A percentile compares a stretch with the other conserved stretches of the same genome.
These are phyloP conservation scores for Hypoxylon sp. DNA, from an alignment of 2,329 filamentous ascomycete genomes.

Conservation along the genomic window DNA sequence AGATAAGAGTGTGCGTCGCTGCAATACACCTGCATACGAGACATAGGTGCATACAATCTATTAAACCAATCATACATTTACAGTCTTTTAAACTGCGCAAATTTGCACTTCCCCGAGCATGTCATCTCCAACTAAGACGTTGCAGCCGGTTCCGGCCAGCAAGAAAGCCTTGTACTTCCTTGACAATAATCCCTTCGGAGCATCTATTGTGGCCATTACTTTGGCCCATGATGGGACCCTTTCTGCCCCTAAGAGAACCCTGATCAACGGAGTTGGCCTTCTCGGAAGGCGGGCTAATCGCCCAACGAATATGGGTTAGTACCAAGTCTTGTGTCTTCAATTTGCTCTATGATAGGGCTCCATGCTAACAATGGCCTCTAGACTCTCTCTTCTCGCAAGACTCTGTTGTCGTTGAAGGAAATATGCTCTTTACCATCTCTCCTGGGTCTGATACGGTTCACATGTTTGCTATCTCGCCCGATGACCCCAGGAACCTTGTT, in stretches of 20 bases:
- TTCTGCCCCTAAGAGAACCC: slow-evolving; percentile 15
- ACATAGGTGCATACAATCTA: background rate
- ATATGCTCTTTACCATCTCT: slow-evolving; percentile 56
- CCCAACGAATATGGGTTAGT: slow-evolving; percentile 1
- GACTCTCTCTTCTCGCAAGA: slow-evolving; percentile 42
- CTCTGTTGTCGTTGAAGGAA: slow-evolving; percentile 39
- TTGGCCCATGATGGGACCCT: slow-evolving; percentile 20
- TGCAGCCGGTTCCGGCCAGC: slow-evolving; percentile 3
- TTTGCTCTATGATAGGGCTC: background rate
- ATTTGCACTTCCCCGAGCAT: background rate
- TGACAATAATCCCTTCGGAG: slow-evolving; percentile 26
- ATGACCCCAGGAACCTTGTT: slow-evolving; percentile 44
- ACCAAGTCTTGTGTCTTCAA: background rate
- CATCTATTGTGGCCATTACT: slow-evolving; percentile 21
- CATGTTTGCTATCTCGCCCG: slow-evolving; percentile 47
- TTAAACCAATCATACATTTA: background rate
- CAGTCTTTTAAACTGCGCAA: background rate
- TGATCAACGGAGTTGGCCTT: slow-evolving; percentile 16
- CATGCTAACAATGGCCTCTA: slow-evolving; percentile 5
- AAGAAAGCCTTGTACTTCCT: slow-evolving; percentile 28
- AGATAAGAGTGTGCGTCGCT: background rate
- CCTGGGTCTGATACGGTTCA: slow-evolving; percentile 50
- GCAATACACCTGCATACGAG: background rate
- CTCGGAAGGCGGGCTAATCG: slow-evolving; percentile 14
- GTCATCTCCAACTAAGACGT: slow-evolving; percentile 1